These are phyloP conservation scores for Globisporangium canariense DNA, from an alignment of 352 stramenopile species.

Conservation along the genomic window DNA sequence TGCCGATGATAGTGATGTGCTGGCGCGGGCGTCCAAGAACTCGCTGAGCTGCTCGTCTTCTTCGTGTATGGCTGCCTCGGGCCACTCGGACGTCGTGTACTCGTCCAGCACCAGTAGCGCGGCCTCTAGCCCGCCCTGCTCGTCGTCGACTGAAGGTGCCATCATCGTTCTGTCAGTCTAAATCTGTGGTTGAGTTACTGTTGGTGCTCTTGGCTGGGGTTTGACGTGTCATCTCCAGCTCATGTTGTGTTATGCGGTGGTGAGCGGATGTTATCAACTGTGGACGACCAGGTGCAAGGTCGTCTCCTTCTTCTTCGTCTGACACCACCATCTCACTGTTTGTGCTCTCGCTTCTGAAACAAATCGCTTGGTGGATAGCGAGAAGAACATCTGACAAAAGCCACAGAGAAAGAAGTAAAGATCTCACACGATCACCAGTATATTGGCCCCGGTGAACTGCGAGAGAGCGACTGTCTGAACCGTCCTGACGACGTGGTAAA, in stretches of 20 bases:
- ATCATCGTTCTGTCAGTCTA: neutral
- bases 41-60: neutral
- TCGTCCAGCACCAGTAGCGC: conserved; percentile 7
- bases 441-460: no score
- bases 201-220: neutral
- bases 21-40: neutral
- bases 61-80: neutral
- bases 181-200: neutral
- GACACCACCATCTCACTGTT: no score
- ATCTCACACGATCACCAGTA: no score
- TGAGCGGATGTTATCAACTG: neutral
- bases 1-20: neutral
- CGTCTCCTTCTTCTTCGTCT: neutral
- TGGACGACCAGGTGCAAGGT: neutral
- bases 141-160: neutral
- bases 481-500: no score
- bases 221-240: neutral
- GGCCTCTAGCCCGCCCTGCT: neutral
- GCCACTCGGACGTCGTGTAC: conserved; percentile 3
- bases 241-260: neutral
- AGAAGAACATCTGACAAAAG: no score
- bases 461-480: no score
- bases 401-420: no score
- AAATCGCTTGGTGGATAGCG: no score
- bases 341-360: no score